Evolutionary conservation across 148 eudicot genomes (phyloP).

Genomic region (Vaccinium vitisidaea): DNA sequence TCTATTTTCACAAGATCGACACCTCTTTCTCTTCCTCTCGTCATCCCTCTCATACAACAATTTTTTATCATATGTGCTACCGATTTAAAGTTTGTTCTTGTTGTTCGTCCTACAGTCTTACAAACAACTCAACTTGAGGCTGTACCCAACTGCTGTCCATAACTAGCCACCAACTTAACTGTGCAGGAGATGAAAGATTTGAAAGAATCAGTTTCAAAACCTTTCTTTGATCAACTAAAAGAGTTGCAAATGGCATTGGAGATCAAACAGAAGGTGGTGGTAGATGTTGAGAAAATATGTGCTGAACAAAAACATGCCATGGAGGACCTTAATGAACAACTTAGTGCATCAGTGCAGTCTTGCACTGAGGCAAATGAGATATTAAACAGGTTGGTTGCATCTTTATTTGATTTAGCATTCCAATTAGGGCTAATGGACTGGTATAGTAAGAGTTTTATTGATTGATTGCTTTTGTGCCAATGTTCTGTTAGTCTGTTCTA

Average conservation of each 20-base stretch:
- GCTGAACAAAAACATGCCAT: conserved; percentile 75
- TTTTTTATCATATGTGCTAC: background rate
- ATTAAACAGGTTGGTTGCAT: conserved; percentile 50
- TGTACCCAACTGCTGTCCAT: background rate
- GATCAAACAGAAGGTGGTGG: conserved; percentile 59
- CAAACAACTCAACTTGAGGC: conserved; percentile 7
- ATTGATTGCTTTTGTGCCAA: background rate
- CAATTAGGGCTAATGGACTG: background rate
- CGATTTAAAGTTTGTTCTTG: background rate
- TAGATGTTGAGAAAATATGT: conserved; percentile 48
- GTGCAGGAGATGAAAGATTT: conserved; percentile 73
- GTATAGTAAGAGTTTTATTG: background rate
- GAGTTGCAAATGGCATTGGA: conserved; percentile 56
- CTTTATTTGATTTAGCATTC: background rate
- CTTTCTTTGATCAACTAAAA: conserved; percentile 56
- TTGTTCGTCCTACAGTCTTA: background rate
- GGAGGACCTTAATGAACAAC: conserved; percentile 77
- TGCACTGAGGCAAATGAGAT: conserved; percentile 83
- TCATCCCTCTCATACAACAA: background rate
- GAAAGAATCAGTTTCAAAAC: conserved; percentile 62
- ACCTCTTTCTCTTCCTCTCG: background rate
- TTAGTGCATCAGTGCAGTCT: conserved; percentile 75
- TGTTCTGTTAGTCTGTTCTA: background rate
- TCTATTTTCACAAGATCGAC: background rate
- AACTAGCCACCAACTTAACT: conserved; percentile 7